Conservation (phyloP, 495 filamentous ascomycete genomes). For the Mycothermus thermophilus region DNA sequence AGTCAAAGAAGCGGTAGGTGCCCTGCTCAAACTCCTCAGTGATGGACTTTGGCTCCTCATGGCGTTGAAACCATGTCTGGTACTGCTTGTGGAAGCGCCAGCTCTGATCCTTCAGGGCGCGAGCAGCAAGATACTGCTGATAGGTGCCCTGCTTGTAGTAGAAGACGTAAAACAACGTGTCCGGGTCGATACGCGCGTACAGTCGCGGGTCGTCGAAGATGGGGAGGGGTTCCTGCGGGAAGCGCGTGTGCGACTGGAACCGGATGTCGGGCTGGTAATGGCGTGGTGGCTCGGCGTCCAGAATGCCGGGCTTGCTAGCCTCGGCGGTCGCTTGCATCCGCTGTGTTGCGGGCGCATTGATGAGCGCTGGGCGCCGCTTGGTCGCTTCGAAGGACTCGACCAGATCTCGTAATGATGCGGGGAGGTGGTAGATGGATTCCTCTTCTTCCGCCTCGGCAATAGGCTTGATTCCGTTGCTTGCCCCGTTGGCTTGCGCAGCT, state of each 20-base stretch:
- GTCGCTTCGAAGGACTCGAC: conserved; percentile 80
- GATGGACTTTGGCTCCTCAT: conserved; percentile 95
- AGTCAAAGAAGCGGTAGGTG: conserved; percentile 98
- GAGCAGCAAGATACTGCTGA: conserved; percentile 92
- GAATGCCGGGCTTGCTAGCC: conserved; percentile 51
- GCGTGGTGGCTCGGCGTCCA: conserved; percentile 68
- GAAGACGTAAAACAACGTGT: conserved; percentile 97
- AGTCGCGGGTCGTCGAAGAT: conserved; percentile 84
- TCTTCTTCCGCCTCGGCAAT: conserved; percentile 40
- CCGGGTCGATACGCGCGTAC: conserved; percentile 80
- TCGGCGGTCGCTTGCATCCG: conserved; percentile 61
- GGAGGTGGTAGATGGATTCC: conserved; percentile 91
- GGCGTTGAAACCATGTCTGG: conserved; percentile 97
- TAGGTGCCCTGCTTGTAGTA: conserved; percentile 96
- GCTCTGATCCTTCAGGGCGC: conserved; percentile 88
- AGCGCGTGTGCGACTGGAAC: conserved; percentile 68
- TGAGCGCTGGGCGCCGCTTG: conserved; percentile 46
- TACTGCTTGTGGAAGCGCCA: conserved; percentile 99
- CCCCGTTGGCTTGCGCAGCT: conserved; percentile 41
- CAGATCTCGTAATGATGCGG: conserved; percentile 75
- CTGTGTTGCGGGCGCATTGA: conserved; percentile 49
- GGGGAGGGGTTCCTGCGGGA: conserved; percentile 77
- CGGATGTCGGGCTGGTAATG: conserved; percentile 71
- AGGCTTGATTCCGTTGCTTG: conserved; percentile 35
- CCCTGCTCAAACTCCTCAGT: conserved; percentile 98